phyloP scores from a whole-genome alignment of 768 basidiomycete species.

The Rickenella mellea region DNA sequence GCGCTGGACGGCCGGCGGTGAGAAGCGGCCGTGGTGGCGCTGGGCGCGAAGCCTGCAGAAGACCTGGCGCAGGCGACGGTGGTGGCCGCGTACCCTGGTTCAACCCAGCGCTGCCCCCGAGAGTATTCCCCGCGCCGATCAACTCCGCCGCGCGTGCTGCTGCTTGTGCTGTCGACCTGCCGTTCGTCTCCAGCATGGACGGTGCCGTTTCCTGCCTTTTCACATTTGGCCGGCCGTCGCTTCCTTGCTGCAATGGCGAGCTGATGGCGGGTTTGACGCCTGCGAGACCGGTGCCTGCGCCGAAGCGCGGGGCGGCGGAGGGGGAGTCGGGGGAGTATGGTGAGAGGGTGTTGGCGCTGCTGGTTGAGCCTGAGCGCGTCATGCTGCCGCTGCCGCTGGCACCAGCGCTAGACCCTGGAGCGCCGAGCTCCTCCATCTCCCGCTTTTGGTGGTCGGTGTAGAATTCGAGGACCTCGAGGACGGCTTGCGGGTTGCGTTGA shows the following conservation, averaged over 20 bases:
- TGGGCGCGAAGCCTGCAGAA: conserved; percentile 47
- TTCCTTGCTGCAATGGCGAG: conserved; percentile 28
- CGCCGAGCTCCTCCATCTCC: conserved; percentile 63
- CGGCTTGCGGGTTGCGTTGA: conserved; percentile 92
- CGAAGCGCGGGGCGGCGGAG: conserved; percentile 64
- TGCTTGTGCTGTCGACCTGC: conserved; percentile 34
- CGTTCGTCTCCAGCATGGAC: conserved; percentile 18
- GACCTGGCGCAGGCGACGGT: conserved; percentile 11
- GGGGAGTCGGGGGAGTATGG: conserved; percentile 23
- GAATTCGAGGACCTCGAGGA: conserved; percentile 95
- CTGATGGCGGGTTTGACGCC: conserved; percentile 40
- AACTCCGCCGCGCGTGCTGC: conserved; percentile 55
- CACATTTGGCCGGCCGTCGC: conserved; percentile 23
- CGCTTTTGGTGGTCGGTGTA: conserved; percentile 97
- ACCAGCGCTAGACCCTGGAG: conserved; percentile 14
- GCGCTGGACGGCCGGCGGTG: conserved; percentile 44
- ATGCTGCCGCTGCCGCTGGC: conserved; percentile 8
- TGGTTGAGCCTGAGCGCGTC: conserved; percentile 19
- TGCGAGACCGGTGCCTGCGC: conserved; percentile 86
- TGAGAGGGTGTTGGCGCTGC: conserved; percentile 16
- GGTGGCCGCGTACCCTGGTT: conserved; percentile 16
- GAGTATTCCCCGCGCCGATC: conserved; percentile 42
- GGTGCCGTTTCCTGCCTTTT: conserved; percentile 41
- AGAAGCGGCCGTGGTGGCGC: conserved; percentile 63
- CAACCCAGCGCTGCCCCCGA: conserved; percentile 28